Conservation (phyloP, 23 red algal genomes). For the Gracilaria gracilis region DNA sequence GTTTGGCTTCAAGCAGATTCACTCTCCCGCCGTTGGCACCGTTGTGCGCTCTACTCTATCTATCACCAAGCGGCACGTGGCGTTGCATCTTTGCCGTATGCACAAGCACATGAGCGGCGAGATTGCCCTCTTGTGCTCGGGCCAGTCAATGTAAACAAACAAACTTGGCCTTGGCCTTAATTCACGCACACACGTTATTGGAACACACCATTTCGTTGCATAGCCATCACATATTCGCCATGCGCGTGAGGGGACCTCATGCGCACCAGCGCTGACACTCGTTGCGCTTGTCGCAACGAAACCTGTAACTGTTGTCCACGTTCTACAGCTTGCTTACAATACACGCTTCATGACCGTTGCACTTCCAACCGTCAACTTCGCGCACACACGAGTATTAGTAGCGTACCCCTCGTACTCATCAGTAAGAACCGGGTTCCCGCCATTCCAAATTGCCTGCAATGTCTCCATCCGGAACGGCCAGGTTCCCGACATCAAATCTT, state of each 20-base stretch:
- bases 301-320: not conserved
- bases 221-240: too few species aligned
- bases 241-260: too few species aligned
- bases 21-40: not conserved
- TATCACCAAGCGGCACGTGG: not conserved
- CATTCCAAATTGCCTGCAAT: not conserved
- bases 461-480: not conserved
- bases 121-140: not conserved
- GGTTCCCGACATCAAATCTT: not conserved
- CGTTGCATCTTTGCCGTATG: not conserved
- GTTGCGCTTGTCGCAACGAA: too few species aligned
- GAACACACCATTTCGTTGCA: too few species aligned
- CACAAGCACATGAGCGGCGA: not conserved
- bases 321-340: not conserved
- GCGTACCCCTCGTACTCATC: not conserved
- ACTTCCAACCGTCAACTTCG: not conserved
- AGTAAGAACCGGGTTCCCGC: conserved; percentile 7
- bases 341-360: not conserved
- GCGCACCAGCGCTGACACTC: too few species aligned
- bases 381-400: not conserved
- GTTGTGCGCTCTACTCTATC: conserved; percentile 12
- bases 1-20: conserved; percentile 9
- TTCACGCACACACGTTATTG: not conserved
- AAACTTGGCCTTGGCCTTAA: not conserved
- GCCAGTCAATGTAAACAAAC: not conserved